A percentile compares a stretch with the other conserved stretches of the same genome.
Evolutionary conservation across 768 basidiomycete species (phyloP).

Genomic region (Chalciporus pseudorubinellus): DNA sequence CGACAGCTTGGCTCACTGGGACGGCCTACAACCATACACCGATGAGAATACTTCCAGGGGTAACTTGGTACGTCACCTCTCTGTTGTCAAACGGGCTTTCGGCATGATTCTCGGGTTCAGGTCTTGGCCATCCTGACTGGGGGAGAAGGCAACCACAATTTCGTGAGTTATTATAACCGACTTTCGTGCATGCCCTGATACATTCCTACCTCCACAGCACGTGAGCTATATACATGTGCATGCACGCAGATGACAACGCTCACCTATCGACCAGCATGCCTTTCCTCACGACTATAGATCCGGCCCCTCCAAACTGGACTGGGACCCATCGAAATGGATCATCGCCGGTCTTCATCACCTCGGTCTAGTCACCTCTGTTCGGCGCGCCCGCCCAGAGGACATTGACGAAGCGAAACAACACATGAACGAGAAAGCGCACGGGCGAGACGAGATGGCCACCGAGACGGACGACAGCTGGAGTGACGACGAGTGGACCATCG

Average conservation of each 20-base stretch:
- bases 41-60: slow-evolving; percentile 78
- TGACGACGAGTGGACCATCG: slow-evolving; percentile 42
- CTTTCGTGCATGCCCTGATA: not conserved
- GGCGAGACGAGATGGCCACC: slow-evolving; percentile 18
- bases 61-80: slow-evolving; percentile 52
- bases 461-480: slow-evolving; percentile 27
- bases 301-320: slow-evolving; percentile 56
- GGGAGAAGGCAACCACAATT: slow-evolving; percentile 80
- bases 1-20: slow-evolving; percentile 71
- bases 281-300: slow-evolving; percentile 80
- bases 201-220: slow-evolving; percentile 35
- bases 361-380: slow-evolving; percentile 47
- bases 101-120: slow-evolving; percentile 31
- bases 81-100: not conserved
- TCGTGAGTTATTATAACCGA: slow-evolving; percentile 41
- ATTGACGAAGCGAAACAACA: slow-evolving; percentile 44
- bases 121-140: slow-evolving; percentile 65
- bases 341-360: slow-evolving; percentile 52
- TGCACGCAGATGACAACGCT: not conserved
- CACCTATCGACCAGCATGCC: slow-evolving; percentile 49
- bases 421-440: slow-evolving; percentile 44
- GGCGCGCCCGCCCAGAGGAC: slow-evolving; percentile 49
- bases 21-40: slow-evolving; percentile 76
- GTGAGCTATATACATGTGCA: slow-evolving; percentile 27
- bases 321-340: slow-evolving; percentile 84